phyloP scores from a whole-genome alignment of 2,329 filamentous ascomycete species.

The Venturia oleaginea region DNA sequence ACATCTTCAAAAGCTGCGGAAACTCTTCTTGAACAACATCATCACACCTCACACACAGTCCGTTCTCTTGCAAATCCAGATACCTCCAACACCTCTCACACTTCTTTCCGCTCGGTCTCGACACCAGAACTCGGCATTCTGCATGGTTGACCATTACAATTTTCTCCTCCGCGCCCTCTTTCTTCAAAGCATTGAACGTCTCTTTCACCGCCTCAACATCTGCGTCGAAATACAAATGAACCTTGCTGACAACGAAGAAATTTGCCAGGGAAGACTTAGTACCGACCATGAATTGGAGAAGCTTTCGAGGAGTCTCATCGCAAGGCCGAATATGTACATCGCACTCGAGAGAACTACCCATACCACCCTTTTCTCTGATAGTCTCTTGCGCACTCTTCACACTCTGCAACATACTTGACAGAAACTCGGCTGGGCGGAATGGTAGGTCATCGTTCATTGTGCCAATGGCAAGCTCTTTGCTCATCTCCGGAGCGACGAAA shows the following conservation, averaged over 20 bases:
- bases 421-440: not conserved
- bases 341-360: conserved; percentile 76
- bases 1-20: not conserved
- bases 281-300: not conserved
- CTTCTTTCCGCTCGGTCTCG: conserved; percentile 51
- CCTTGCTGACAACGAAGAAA: conserved; percentile 35
- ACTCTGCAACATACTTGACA: not conserved
- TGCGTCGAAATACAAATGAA: conserved; percentile 18
- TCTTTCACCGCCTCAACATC: conserved; percentile 12
- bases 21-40: conserved; percentile 42
- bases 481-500: not conserved
- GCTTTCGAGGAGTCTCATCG: not conserved
- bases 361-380: conserved; percentile 64
- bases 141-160: not conserved
- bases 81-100: conserved; percentile 89
- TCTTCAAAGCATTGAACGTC: conserved; percentile 12
- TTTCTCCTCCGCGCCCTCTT: not conserved
- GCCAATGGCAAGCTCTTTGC: conserved; percentile 26
- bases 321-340: conserved; percentile 45
- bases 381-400: conserved; percentile 40
- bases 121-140: conserved; percentile 18
- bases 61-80: conserved; percentile 55
- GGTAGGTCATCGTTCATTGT: not conserved
- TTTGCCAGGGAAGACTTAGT: conserved; percentile 29
- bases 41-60: conserved; percentile 65